Evolutionary conservation across 768 basidiomycete genomes (phyloP).

Genomic region (Leccinum uliginosum): DNA sequence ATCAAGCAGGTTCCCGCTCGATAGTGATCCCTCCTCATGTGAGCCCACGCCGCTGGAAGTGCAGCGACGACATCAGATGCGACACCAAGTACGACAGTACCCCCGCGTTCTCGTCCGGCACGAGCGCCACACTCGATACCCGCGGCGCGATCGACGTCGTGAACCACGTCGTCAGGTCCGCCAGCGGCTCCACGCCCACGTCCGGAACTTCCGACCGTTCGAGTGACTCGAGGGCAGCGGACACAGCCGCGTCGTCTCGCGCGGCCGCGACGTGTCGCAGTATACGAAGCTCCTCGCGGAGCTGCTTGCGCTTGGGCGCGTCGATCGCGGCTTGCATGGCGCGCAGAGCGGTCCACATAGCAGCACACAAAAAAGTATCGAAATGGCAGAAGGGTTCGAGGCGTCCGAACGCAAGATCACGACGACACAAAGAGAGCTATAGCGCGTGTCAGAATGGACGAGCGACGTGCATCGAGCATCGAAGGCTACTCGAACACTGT

Average conservation of each 20-base stretch:
- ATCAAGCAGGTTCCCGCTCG: constrained; percentile 18
- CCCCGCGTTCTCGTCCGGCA: constrained; percentile 87
- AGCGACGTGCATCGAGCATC: constrained; percentile 58
- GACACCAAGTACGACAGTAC: constrained; percentile 84
- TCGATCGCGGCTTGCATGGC: constrained; percentile 67
- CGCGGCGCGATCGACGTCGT: constrained; percentile 75
- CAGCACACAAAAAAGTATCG: constrained; percentile 57
- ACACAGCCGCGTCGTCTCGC: constrained; percentile 63
- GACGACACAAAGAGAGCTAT: constrained; percentile 63
- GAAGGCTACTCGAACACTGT: constrained; percentile 75
- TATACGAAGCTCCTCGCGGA: constrained; percentile 85
- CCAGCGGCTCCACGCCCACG: background rate
- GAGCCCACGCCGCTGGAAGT: constrained; percentile 77
- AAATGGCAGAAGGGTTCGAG: constrained; percentile 74
- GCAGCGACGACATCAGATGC: constrained; percentile 66
- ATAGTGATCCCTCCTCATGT: background rate
- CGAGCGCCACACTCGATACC: constrained; percentile 84
- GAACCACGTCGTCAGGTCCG: constrained; percentile 73
- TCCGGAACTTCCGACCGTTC: background rate
- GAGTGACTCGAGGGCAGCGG: background rate
- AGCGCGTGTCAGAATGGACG: constrained; percentile 59
- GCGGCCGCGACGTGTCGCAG: constrained; percentile 70
- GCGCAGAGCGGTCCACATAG: constrained; percentile 91
- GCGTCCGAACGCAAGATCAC: constrained; percentile 69
- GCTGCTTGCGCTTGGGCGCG: constrained; percentile 68